Base-by-base conservation (phyloP, 257 asterid genomes). In the Solanum sejunctum region DNA sequence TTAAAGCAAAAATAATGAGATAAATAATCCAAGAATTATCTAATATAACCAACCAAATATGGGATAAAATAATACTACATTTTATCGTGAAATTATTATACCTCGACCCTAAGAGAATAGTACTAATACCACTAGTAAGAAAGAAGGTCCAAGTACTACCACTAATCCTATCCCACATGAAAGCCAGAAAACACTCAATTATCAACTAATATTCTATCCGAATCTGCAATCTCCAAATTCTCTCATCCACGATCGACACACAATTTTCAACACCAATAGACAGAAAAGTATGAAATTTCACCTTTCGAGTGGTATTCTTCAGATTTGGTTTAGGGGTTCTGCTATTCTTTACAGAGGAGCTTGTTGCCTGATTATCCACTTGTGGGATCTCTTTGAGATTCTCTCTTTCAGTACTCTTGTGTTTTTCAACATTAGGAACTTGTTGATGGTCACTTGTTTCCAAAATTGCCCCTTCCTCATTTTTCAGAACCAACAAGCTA, bases 281-380 rank as follows among this genome's bases (percentile, higher is more conserved):
- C 36, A 60, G 39, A 41, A 21, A 83, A 61, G 58, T 83, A 58
- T 45, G 49, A 32, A 26, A 54, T 71, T 45, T 90, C 81, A 94
- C 99, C 97, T 91, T 93, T 83, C 81, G 92, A 47, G 86, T 89
- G 16, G 83, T 86, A 88, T 85, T 61, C 28, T 87, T 73, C 58
- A 45, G 12, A 73, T 73, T 73, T 47, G 39, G 32, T 45, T 87
- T 92, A 21, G 91, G 64, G 80, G 83, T 88, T 84, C 84, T 92
- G 88, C 84, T 89, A 83, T 88, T 89, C 85, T 15, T 45, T 56
- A 28, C 84, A 16, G 87, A 83, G 23, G 89, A 43, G 43, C 78
- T 91, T 45, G 12, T 73, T 73, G 39, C 58, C 18, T 45, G 58
- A 47, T 12, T 47, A 47, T 73, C 58, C 2, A 73, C n/a, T 47